Evolutionary conservation across 305 asterid genomes (phyloP).

Genomic region (Stenogyne calaminthoides): DNA sequence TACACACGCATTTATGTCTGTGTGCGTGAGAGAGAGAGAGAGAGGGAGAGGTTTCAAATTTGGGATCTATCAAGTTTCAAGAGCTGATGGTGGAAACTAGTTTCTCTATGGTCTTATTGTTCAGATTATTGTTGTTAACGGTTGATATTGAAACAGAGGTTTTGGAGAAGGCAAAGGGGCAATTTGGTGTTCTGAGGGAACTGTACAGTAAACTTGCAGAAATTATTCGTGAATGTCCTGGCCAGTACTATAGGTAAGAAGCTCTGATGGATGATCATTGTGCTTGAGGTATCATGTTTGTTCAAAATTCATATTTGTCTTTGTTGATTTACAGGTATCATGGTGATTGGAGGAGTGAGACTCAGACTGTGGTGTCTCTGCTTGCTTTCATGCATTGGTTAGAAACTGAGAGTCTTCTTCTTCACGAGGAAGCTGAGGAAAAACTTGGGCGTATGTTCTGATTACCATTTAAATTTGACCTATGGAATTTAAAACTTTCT

Average conservation of each 20-base stretch:
- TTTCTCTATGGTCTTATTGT: not conserved
- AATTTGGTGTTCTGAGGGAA: constrained; percentile 54
- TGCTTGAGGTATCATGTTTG: constrained; percentile 10
- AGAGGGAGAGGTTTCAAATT: not conserved
- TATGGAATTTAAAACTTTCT: not conserved
- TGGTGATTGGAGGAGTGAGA: constrained; percentile 85
- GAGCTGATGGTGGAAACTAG: not conserved
- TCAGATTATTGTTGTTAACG: constrained; percentile 22
- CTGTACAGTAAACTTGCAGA: constrained; percentile 65
- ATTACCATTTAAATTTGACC: not conserved
- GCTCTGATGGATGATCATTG: not conserved
- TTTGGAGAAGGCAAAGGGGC: constrained; percentile 69
- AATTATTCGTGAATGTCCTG: constrained; percentile 69
- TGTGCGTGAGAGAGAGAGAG: not conserved
- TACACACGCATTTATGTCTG: not conserved
- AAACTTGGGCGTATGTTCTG: constrained; percentile 83
- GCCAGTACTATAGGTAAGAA: constrained; percentile 77
- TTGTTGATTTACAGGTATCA: constrained; percentile 58
- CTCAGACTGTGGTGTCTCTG: constrained; percentile 73
- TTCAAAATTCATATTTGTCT: constrained; percentile 4
- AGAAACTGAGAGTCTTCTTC: constrained; percentile 70
- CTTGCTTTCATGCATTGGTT: constrained; percentile 88
- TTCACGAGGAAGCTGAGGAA: constrained; percentile 81
- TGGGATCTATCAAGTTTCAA: not conserved
- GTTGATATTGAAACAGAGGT: constrained; percentile 52